Base-by-base conservation (phyloP, 2,329 filamentous ascomycete species). In the Cordyceps farinosa region DNA sequence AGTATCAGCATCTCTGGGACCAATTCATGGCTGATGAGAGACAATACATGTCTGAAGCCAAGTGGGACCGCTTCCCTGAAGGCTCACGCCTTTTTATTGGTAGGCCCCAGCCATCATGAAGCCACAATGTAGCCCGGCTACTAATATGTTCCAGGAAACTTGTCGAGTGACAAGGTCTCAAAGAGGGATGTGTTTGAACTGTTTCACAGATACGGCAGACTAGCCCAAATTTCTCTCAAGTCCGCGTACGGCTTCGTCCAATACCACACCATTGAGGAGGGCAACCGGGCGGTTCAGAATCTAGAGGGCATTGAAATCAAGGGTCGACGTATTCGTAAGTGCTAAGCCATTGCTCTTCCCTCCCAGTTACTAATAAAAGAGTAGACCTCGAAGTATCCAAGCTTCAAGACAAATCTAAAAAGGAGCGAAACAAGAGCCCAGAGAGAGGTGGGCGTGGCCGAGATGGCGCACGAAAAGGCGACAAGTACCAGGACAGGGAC, bases 191-290 rank as follows among this genome's bases (percentile, higher is more conserved):
- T 98, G 9, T 98, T 97, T 76, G 90, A 96, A 72, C 83, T 94
- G 22, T 98, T 99, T 73, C 87, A 92, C 72, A 84, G 83, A 63
- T 93, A 92, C 73, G 95, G 95, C 61, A 89, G 88, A 65, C 81
- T 99, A 53, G 94, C 93, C 2, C 95, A 99, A 74, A 95, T 98
- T 65, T 96, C 92, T 1, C 91, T 98, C 69, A 98, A 98, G 76
- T 92, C 95, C 68, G 93, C 93, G 1, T 98, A 97, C 76, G 95
- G 95, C 1, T 99, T 98, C 73, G 92, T 98, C 42, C 95, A 98
- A 73, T 99, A 96, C 68, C 84, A 97, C 67, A 88, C 91, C 36
- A 79, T 87, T 4, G 81, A 84, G 2, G 89, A 94, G 71, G 96
- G 92, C 67, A 81, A 84, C 63, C 81, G 82, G 52, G 94, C 94